Percentiles rank a stretch among this genome's conserved stretches.
Conservation (phyloP, 495 filamentous ascomycete genomes). For the Daldinia grandis region DNA sequence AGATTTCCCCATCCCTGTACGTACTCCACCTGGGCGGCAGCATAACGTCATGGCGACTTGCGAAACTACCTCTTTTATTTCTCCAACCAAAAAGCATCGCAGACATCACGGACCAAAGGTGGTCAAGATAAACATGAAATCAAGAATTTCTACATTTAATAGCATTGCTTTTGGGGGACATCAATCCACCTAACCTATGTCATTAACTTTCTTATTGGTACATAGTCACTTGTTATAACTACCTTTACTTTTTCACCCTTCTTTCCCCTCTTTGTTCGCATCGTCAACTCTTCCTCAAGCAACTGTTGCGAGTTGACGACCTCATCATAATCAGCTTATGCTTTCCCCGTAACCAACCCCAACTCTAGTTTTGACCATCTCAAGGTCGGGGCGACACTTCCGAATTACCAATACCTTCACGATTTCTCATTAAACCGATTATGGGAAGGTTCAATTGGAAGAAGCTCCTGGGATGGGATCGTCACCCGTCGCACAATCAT, state of each 20-base stretch:
- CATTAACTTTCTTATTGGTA: neutral
- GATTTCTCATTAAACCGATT: neutral
- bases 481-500: slow-evolving; percentile 45
- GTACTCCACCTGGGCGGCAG: neutral
- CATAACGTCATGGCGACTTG: neutral
- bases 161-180: neutral
- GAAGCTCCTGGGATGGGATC: slow-evolving; percentile 55
- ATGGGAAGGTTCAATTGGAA: slow-evolving; percentile 50
- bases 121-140: neutral
- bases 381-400: neutral
- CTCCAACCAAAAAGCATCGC: neutral
- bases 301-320: neutral
- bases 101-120: neutral
- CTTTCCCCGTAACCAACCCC: neutral
- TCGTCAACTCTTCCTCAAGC: too few species aligned
- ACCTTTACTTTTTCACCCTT: too few species aligned
- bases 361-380: neutral
- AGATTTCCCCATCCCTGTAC: neutral
- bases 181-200: neutral
- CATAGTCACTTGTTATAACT: too few species aligned
- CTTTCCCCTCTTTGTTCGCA: neutral
- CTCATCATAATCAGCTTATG: neutral
- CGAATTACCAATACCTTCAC: neutral
- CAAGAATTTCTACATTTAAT: neutral
- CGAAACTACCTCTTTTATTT: neutral